A percentile compares a stretch with the other conserved stretches of the same genome.
Conservation (phyloP, 2,329 filamentous ascomycete genomes). For the Neonectria neomacrospora region DNA sequence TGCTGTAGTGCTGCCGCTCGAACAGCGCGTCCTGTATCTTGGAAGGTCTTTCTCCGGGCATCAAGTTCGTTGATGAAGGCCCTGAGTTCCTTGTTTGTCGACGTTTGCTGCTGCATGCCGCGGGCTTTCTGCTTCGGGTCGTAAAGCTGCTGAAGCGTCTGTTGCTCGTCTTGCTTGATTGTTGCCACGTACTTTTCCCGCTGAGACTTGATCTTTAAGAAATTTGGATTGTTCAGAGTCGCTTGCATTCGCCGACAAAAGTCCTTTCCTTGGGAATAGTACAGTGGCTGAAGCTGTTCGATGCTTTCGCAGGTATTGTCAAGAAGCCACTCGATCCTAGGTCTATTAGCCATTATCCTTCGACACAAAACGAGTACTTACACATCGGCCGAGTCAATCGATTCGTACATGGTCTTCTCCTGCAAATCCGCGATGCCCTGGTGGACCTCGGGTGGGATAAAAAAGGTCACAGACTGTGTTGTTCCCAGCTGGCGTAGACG, state of each 20-base stretch:
- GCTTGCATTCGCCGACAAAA: constrained; percentile 68
- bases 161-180: constrained; percentile 62
- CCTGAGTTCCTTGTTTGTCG: constrained; percentile 27
- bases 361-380: constrained; percentile 42
- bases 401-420: constrained; percentile 36
- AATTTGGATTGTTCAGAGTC: constrained; percentile 54
- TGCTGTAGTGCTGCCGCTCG: constrained; percentile 68
- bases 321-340: constrained; percentile 63
- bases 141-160: constrained; percentile 70
- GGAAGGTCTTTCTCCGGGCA: constrained; percentile 35
- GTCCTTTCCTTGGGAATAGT: constrained; percentile 68
- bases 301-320: constrained; percentile 70
- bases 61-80: constrained; percentile 39
- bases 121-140: constrained; percentile 46
- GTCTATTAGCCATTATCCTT: constrained; percentile 13
- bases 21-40: constrained; percentile 41
- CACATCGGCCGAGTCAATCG: constrained; percentile 39
- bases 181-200: constrained; percentile 49
- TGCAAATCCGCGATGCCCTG: constrained; percentile 66
- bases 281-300: constrained; percentile 68
- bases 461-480: constrained; percentile 65
- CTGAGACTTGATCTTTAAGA: constrained; percentile 52
- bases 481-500: constrained; percentile 66
- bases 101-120: constrained; percentile 19
- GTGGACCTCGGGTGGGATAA: constrained; percentile 69